phyloP scores from a whole-genome alignment of 2,329 filamentous ascomycete species.

The Ceratocystis huliohia region DNA sequence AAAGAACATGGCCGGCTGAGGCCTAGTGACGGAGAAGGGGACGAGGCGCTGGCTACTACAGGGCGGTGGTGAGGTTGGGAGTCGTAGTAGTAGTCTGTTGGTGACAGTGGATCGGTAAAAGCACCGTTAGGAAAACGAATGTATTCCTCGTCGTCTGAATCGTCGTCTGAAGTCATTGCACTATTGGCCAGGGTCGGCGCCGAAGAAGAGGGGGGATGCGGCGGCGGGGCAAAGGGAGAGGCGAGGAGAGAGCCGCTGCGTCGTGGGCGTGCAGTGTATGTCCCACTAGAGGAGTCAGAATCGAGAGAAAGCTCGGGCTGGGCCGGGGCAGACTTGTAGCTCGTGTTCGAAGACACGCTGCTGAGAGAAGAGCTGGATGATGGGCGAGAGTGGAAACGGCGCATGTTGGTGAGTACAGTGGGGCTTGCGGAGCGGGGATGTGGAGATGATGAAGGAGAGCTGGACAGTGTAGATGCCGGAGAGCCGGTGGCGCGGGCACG shows the following conservation, averaged over 20 bases:
- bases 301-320: constrained; percentile 7
- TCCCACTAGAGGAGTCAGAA: neutral
- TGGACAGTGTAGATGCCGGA: neutral
- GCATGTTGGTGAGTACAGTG: constrained; percentile 14
- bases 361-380: constrained; percentile 14
- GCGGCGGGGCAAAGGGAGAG: neutral
- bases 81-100: neutral
- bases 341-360: constrained; percentile 3
- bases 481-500: constrained; percentile 13
- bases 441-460: constrained; percentile 10
- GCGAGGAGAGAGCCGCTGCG: constrained; percentile 9
- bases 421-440: constrained; percentile 15
- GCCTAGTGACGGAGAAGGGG: neutral
- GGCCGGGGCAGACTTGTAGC: constrained; percentile 17
- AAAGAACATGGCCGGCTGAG: neutral
- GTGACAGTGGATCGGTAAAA: constrained; percentile 15
- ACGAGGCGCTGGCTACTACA: neutral
- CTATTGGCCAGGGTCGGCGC: neutral
- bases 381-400: constrained; percentile 10
- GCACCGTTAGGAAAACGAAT: constrained; percentile 20
- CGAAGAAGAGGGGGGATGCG: neutral
- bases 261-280: neutral
- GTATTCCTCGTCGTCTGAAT: constrained; percentile 19
- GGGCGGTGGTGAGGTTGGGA: neutral
- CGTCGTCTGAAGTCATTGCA: neutral